Conservation (phyloP, 345 rosid species). For the Melaleuca quinquenervia region DNA sequence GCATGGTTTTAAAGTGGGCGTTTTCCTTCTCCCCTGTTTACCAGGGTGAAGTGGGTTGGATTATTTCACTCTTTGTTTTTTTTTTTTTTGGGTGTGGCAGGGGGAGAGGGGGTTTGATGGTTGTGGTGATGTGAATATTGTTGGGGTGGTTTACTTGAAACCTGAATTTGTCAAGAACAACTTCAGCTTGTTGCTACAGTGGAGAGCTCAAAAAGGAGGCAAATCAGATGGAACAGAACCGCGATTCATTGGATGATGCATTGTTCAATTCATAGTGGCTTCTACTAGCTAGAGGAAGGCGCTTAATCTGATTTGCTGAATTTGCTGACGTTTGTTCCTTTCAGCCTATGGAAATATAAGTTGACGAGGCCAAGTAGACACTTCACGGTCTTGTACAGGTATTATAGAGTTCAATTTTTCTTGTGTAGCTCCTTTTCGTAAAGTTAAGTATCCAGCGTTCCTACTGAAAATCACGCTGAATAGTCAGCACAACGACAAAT, state of each 20-base stretch:
- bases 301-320: conserved; percentile 57
- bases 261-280: conserved; percentile 54
- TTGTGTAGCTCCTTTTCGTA: not conserved
- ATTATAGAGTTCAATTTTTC: not conserved
- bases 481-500: conserved; percentile 92
- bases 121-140: not conserved
- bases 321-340: conserved; percentile 59
- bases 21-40: not conserved
- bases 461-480: not conserved
- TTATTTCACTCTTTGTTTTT: not conserved
- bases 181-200: conserved; percentile 12
- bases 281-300: conserved; percentile 51
- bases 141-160: not conserved
- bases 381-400: conserved; percentile 99
- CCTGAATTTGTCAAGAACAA: conserved; percentile 4
- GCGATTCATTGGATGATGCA: conserved; percentile 37
- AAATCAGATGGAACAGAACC: conserved; percentile 38
- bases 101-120: not conserved
- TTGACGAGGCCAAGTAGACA: conserved; percentile 96
- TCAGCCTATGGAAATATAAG: conserved; percentile 99
- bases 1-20: not conserved
- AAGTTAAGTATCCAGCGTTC: not conserved
- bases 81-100: not conserved
- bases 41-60: not conserved
- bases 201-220: conserved; percentile 22